These are phyloP conservation scores for Brettanomyces naardenensis DNA, from an alignment of 805 yeast species.

Conservation along the genomic window DNA sequence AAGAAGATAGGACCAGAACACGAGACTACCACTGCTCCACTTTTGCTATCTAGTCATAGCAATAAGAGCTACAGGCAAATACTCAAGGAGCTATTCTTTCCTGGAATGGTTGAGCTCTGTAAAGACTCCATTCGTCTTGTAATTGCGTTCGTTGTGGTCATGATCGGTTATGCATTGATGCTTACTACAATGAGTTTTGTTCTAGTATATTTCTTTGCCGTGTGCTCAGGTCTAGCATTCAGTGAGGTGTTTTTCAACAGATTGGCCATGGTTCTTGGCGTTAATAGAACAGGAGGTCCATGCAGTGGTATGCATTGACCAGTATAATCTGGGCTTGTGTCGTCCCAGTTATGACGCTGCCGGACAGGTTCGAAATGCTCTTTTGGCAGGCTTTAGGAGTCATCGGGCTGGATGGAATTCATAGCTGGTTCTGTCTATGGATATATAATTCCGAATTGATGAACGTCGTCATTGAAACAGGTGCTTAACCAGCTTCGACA, in stretches of 20 bases:
- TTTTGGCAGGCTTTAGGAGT: too few species aligned
- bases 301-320: too few species aligned
- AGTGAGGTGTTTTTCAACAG: slow-evolving; percentile 68
- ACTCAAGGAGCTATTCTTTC: slow-evolving; percentile 25
- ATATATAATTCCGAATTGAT: too few species aligned
- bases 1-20: too few species aligned
- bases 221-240: slow-evolving; percentile 57
- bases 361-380: too few species aligned
- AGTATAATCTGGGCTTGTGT: too few species aligned
- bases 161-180: slow-evolving; percentile 69
- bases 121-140: slow-evolving; percentile 51
- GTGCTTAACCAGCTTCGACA: too few species aligned
- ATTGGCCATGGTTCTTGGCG: slow-evolving; percentile 31
- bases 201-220: slow-evolving; percentile 63
- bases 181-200: slow-evolving; percentile 71
- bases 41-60: neutral
- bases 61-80: slow-evolving; percentile 3
- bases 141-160: slow-evolving; percentile 51
- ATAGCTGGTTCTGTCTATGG: too few species aligned
- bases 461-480: too few species aligned
- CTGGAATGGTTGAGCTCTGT: slow-evolving; percentile 28
- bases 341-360: too few species aligned
- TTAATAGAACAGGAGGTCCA: slow-evolving; percentile 32
- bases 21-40: slow-evolving; percentile 3
- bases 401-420: too few species aligned